Evolutionary conservation across 371 early-diverging fungal genomes (phyloP).

Genomic region (Rhizomucor miehei): DNA sequence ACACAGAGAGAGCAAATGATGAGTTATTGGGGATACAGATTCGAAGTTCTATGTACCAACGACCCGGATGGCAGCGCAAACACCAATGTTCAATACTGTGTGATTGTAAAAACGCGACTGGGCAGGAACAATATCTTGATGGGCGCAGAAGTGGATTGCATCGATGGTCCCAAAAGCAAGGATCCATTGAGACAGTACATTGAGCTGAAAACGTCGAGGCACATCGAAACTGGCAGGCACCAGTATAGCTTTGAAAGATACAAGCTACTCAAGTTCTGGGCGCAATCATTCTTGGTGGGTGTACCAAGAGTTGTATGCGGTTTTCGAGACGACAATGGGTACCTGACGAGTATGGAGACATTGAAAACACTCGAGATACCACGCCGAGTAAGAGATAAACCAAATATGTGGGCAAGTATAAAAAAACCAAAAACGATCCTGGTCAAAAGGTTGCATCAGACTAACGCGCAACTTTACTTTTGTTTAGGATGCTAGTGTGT

Average conservation of each 20-base stretch:
- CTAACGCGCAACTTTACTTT: neutral
- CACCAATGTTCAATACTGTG: constrained; percentile 85
- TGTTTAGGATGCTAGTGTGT: constrained; percentile 44
- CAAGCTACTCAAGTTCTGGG: constrained; percentile 89
- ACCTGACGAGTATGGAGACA: constrained; percentile 49
- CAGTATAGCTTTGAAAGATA: constrained; percentile 58
- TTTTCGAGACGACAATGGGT: constrained; percentile 78
- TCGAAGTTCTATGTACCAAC: constrained; percentile 64
- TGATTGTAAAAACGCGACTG: constrained; percentile 77
- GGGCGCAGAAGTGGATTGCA: constrained; percentile 94
- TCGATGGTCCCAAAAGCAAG: constrained; percentile 28
- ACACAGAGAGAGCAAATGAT: constrained; percentile 62
- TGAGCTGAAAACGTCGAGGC: constrained; percentile 86
- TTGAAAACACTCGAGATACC: constrained; percentile 83
- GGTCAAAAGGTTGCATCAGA: too few relatives aligned
- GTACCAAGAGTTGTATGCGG: constrained; percentile 81
- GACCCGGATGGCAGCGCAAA: constrained; percentile 57
- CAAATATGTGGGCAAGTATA: constrained; percentile 58
- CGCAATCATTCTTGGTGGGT: constrained; percentile 90
- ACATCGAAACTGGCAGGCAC: constrained; percentile 55
- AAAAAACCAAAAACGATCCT: too few relatives aligned
- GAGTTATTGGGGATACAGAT: constrained; percentile 78
- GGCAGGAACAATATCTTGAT: constrained; percentile 70
- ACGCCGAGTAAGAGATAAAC: constrained; percentile 62
- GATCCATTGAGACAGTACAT: constrained; percentile 63